Conservation (phyloP, 495 filamentous ascomycete species). For the Neurospora africana region DNA sequence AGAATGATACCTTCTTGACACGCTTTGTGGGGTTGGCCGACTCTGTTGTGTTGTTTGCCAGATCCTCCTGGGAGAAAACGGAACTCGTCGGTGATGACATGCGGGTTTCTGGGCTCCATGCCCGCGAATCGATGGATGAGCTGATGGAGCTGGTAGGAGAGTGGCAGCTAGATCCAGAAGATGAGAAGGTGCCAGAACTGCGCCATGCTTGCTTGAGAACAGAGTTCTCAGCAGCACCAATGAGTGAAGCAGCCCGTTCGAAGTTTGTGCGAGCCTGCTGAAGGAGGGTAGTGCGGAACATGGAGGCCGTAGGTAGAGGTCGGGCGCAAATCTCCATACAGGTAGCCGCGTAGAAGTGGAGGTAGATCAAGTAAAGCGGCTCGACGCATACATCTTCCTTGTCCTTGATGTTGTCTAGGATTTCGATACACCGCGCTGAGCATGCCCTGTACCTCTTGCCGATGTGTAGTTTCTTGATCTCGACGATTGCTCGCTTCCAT, state of each 20-base stretch:
- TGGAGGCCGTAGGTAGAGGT: conserved; percentile 27
- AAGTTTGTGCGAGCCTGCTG: conserved; percentile 39
- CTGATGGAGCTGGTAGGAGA: conserved; percentile 35
- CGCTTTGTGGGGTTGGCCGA: conserved; percentile 22
- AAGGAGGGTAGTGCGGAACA: conserved; percentile 34
- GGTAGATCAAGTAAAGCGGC: conserved; percentile 40
- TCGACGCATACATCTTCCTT: conserved; percentile 22
- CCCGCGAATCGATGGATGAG: conserved; percentile 36
- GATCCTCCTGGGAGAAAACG: conserved; percentile 30
- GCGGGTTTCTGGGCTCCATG: conserved; percentile 29
- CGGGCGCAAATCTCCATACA: conserved; percentile 43
- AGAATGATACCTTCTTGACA: conserved; percentile 44
- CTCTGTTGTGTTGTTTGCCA: conserved; percentile 12
- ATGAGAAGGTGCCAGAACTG: conserved; percentile 22
- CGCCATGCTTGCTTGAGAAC: conserved; percentile 21
- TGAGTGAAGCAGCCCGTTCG: conserved; percentile 30
- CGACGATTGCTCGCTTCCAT: conserved; percentile 33
- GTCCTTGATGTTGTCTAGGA: conserved; percentile 35
- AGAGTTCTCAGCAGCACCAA: conserved; percentile 28
- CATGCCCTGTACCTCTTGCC: conserved; percentile 36
- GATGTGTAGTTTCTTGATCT: conserved; percentile 37
- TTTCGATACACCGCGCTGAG: conserved; percentile 34
- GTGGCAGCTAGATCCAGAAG: conserved; percentile 30
- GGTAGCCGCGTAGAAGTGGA: conserved; percentile 44
- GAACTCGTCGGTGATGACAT: conserved; percentile 35